These are phyloP conservation scores for Craterostigma plantagineum DNA, from an alignment of 257 asterid genomes.

Conservation along the genomic window DNA sequence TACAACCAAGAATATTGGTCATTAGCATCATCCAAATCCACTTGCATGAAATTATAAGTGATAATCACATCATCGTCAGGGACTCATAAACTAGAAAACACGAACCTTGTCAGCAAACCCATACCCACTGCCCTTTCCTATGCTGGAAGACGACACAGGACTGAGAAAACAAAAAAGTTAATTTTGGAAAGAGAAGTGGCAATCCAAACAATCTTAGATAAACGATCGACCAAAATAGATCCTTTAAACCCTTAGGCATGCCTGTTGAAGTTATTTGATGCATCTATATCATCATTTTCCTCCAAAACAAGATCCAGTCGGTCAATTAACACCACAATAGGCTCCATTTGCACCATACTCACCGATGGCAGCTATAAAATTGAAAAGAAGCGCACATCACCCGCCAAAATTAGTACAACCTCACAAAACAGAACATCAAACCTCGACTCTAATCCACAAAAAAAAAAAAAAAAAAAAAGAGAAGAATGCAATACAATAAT, in stretches of 20 bases:
- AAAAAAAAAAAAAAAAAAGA: constrained; percentile 1
- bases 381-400: not conserved
- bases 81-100: not conserved
- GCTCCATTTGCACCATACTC: constrained; percentile 89
- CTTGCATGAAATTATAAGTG: not conserved
- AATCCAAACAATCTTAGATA: too few relatives aligned
- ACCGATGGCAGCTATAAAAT: constrained; percentile 80
- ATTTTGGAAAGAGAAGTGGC: not conserved
- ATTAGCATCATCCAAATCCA: constrained; percentile 1
- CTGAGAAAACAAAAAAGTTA: constrained; percentile 16
- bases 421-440: constrained; percentile 2
- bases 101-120: constrained; percentile 96
- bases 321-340: constrained; percentile 77
- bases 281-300: constrained; percentile 70
- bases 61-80: too few relatives aligned
- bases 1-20: constrained; percentile 13
- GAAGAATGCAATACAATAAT: constrained; percentile 46
- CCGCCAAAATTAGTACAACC: constrained; percentile 4
- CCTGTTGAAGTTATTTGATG: constrained; percentile 51
- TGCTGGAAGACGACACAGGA: constrained; percentile 31
- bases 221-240: constrained; percentile 9
- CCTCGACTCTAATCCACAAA: not conserved
- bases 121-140: constrained; percentile 60
- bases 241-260: constrained; percentile 12
- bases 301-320: constrained; percentile 80